Conservation (phyloP, 495 filamentous ascomycete species). For the Hyaloscypha hepaticicola region DNA sequence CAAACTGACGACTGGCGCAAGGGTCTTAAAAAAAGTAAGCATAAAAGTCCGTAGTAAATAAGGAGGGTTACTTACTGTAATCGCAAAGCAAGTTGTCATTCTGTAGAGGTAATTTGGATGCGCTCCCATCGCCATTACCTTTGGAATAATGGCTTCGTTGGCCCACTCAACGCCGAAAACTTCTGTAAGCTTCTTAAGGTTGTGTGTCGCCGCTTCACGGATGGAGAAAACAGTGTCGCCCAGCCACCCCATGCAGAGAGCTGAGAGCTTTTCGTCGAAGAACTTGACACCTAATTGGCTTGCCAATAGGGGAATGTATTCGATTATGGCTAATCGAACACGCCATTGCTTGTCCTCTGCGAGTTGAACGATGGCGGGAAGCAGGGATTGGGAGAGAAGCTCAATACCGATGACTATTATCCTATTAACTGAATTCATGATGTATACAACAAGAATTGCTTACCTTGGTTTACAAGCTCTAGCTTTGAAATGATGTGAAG, state of each 20-base stretch:
- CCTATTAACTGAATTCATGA: slow-evolving; percentile 14
- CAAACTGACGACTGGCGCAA: slow-evolving; percentile 86
- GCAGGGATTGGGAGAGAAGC: slow-evolving; percentile 89
- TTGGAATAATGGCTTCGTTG: slow-evolving; percentile 94
- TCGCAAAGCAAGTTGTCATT: slow-evolving; percentile 98
- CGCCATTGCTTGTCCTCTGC: slow-evolving; percentile 99
- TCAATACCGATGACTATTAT: slow-evolving; percentile 91
- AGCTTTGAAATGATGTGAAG: slow-evolving; percentile 98
- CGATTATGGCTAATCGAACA: slow-evolving; percentile 95
- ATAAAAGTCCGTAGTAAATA: neutral
- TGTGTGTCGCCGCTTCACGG: slow-evolving; percentile 92
- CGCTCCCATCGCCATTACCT: slow-evolving; percentile 96
- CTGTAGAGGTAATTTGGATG: slow-evolving; percentile 98
- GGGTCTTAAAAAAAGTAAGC: slow-evolving; percentile 63
- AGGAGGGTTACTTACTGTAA: slow-evolving; percentile 69
- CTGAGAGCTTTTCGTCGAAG: slow-evolving; percentile 95
- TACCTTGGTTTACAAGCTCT: slow-evolving; percentile 95
- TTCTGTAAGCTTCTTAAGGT: slow-evolving; percentile 96
- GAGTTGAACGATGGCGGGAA: slow-evolving; percentile 96
- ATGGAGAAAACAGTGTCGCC: slow-evolving; percentile 99
- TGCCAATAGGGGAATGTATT: slow-evolving; percentile 96
- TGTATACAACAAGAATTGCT: slow-evolving; percentile 9
- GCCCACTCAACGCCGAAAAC: slow-evolving; percentile 99
- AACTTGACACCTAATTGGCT: slow-evolving; percentile 95
- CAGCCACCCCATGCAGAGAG: slow-evolving; percentile 98